Evolutionary conservation across 169 alveolate genomes (phyloP).

Genomic region (Cryptosporidium meleagridis): DNA sequence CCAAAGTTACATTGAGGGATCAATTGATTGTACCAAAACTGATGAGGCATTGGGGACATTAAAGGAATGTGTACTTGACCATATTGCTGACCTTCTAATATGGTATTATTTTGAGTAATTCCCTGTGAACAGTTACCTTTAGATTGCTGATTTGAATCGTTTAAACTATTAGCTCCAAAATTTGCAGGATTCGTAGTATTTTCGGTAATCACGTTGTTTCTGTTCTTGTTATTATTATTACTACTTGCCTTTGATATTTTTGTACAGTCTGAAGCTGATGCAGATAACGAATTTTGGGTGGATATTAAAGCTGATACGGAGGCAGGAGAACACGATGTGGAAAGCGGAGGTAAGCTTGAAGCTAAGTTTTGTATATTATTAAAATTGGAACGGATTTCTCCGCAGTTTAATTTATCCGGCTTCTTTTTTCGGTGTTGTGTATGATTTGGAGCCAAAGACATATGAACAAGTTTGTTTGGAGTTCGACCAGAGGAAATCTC

Average conservation of each 20-base stretch:
- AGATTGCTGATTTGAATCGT: neutral
- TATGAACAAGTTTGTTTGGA: neutral
- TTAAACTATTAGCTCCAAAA: neutral
- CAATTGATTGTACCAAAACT: slow-evolving; percentile 28
- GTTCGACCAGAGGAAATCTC: neutral
- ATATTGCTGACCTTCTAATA: slow-evolving; percentile 7
- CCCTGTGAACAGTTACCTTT: slow-evolving; percentile 12
- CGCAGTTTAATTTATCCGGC: neutral
- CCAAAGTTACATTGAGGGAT: slow-evolving; percentile 6
- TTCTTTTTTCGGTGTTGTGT: slow-evolving; percentile 6
- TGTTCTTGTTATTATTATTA: neutral
- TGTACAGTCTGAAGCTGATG: neutral
- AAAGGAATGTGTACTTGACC: slow-evolving; percentile 39
- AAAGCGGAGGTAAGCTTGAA: neutral
- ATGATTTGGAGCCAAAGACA: neutral
- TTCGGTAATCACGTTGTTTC: neutral
- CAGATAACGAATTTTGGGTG: neutral
- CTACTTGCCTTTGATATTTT: neutral
- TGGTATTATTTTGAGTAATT: neutral
- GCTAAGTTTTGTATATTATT: neutral
- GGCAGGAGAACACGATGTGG: neutral
- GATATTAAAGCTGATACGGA: neutral
- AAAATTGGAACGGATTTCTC: slow-evolving; percentile 5
- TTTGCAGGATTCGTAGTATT: neutral
- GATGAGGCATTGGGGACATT: neutral